phyloP scores from a whole-genome alignment of 169 alveolate genomes.

The Cryptosporidium tyzzeri region DNA sequence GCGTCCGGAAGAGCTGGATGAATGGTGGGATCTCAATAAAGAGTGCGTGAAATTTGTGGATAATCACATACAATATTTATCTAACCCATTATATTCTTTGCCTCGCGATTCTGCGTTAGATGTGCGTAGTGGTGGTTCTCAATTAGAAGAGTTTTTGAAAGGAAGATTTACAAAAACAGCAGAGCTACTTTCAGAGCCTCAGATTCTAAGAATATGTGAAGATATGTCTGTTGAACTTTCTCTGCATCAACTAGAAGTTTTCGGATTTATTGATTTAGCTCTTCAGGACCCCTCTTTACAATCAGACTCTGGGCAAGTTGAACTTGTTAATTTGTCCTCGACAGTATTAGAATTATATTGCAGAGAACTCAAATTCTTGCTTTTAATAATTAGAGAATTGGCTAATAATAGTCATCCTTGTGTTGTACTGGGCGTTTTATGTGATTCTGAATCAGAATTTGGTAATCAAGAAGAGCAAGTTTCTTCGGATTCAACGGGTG shows the following conservation, averaged over 20 bases:
- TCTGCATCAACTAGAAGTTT: constrained; percentile 57
- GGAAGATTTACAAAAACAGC: constrained; percentile 26
- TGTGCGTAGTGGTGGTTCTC: constrained; percentile 9
- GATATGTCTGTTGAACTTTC: constrained; percentile 70
- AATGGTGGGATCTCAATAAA: constrained; percentile 67
- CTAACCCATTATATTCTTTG: constrained; percentile 53
- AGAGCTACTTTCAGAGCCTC: constrained; percentile 4
- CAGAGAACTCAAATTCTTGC: constrained; percentile 49
- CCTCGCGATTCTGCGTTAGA: constrained; percentile 63
- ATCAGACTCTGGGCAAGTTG: constrained; percentile 12
- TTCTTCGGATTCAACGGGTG: constrained; percentile 12
- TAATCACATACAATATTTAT: constrained; percentile 19
- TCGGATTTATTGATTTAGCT: constrained; percentile 65
- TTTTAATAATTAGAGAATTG: constrained; percentile 34
- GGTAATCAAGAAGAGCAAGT: background rate
- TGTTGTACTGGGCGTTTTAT: constrained; percentile 54
- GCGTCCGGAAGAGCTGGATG: constrained; percentile 63
- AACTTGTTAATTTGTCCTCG: constrained; percentile 6
- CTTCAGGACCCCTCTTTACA: constrained; percentile 53
- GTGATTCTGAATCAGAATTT: constrained; percentile 42
- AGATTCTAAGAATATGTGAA: constrained; percentile 37
- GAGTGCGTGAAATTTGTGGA: constrained; percentile 47
- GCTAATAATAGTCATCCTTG: constrained; percentile 71
- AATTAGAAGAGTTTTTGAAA: constrained; percentile 8
- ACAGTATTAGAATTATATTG: constrained; percentile 54